These are phyloP conservation scores for Gonapodya prolifera DNA, from an alignment of 192 early-diverging fungal genomes.

Conservation along the genomic window DNA sequence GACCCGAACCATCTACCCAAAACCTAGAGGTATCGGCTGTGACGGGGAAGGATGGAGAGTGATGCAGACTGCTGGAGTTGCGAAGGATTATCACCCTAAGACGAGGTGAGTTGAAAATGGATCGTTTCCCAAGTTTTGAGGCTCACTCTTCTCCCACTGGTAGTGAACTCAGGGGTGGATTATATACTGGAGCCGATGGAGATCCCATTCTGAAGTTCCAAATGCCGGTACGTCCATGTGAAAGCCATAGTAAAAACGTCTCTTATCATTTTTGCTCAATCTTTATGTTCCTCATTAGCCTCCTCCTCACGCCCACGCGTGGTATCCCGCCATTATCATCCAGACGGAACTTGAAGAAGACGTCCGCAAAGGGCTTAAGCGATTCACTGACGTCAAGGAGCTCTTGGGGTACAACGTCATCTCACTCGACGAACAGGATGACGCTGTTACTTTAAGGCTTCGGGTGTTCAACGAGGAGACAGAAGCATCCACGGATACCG, in stretches of 20 bases:
- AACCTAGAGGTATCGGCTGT: not conserved
- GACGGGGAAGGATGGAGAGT: not conserved
- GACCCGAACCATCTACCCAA: not conserved
- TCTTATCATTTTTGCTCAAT: not conserved
- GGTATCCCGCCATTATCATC: not conserved
- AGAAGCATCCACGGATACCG: no score
- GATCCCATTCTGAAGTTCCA: not conserved
- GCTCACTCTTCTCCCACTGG: not conserved
- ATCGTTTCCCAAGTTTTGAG: not conserved
- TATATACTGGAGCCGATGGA: not conserved
- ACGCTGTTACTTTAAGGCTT: not conserved
- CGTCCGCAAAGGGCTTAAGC: not conserved
- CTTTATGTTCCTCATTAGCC: not conserved
- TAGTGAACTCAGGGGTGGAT: not conserved
- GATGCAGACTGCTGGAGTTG: not conserved
- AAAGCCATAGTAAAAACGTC: no score
- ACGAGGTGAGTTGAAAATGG: not conserved
- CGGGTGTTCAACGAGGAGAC: no score
- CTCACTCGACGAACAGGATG: not conserved
- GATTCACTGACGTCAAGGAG: not conserved
- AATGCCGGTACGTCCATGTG: not conserved
- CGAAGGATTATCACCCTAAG: not conserved
- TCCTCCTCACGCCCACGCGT: not conserved
- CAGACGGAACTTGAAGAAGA: not conserved
- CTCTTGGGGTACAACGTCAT: not conserved